Evolutionary conservation across 768 basidiomycete genomes (phyloP), one percentile per base, ranked within the genome.

Genomic region (Podaxis carcinomalis): DNA sequence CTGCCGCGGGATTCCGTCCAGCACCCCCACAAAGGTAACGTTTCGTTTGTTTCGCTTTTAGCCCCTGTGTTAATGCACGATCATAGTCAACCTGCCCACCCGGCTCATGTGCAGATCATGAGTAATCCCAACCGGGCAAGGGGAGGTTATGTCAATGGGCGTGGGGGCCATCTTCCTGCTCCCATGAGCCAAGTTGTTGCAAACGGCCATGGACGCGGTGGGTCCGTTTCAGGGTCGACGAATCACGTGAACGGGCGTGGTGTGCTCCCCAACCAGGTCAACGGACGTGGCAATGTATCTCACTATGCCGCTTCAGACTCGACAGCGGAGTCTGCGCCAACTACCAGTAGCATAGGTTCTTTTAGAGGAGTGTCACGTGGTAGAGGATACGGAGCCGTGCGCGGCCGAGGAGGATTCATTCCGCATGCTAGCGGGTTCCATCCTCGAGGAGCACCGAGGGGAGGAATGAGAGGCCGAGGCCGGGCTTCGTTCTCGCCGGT

Each of bases 1-100:
- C 83, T 7, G 85, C 78, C 6, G 74, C 83, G n/a, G 88, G 87
- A 6, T 91, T 88, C 79, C 80, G 87, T 55, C 84, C 87, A 3
- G 83, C 83, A 2, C 77, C 73, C 49, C 57, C 73, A 44, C 66
- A 39, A 71, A 67, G 81, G 82, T 57, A 64, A 23, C 62, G 49
- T 64, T n/a, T 53, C 19, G 44, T 46, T 53, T 9, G 25, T 13
- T 35, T 36, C 25, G 11, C 27, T 16, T 16, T 39, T 40, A 14
- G 13, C 51, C 44, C 53, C 62, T 46, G 25, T 62, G 54, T 39
- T 61, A 56, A 44, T 56, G 39, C n/a, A 28, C 25, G 25, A 27
- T 53, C 61, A 23, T 62, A 75, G 72, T 40, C 73, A 73, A 54
- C 57, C 66, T 54, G 57, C 73, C 1, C 81, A 82, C 3, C 57